phyloP scores from a whole-genome alignment of 768 basidiomycete genomes.

The Rhodosporidiobolus sp. region DNA sequence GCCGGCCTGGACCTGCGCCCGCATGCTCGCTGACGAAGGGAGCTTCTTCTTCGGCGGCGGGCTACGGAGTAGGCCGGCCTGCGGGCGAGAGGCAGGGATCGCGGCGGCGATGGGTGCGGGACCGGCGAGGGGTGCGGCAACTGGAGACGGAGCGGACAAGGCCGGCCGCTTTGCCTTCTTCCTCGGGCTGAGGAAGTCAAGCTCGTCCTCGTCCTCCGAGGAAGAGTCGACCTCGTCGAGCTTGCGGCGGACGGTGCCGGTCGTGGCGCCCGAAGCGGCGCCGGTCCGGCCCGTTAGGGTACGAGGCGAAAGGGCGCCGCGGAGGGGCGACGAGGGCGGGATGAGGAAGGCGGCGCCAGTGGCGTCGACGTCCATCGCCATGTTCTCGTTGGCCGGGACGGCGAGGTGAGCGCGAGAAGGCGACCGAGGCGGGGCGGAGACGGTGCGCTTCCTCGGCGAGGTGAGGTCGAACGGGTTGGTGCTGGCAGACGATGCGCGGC shows the following conservation, averaged over 20 bases:
- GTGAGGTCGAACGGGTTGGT: constrained; percentile 12
- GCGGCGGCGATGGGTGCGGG: neutral
- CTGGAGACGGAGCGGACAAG: neutral
- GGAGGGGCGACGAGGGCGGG: constrained; percentile 23
- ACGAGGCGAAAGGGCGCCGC: constrained; percentile 19
- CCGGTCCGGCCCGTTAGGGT: neutral
- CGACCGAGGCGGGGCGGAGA: neutral
- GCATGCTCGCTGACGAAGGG: neutral
- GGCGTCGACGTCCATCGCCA: constrained; percentile 5
- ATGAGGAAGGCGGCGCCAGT: neutral
- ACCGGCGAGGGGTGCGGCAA: neutral
- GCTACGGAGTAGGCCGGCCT: constrained; percentile 8
- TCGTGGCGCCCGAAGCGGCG: neutral
- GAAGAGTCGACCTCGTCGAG: constrained; percentile 23
- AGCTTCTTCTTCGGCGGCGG: constrained; percentile 28
- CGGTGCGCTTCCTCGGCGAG: constrained; percentile 20
- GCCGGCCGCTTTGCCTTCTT: constrained; percentile 21
- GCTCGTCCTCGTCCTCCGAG: constrained; percentile 23
- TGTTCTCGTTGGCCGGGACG: neutral
- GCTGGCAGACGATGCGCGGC: no score
- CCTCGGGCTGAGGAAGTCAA: constrained; percentile 35
- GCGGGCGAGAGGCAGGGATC: neutral
- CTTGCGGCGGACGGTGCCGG: constrained; percentile 15
- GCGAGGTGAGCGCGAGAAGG: neutral
- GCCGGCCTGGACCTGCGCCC: neutral